Evolutionary conservation across 169 alveolate genomes (phyloP).

Genomic region (Plasmodium reichenowi): DNA sequence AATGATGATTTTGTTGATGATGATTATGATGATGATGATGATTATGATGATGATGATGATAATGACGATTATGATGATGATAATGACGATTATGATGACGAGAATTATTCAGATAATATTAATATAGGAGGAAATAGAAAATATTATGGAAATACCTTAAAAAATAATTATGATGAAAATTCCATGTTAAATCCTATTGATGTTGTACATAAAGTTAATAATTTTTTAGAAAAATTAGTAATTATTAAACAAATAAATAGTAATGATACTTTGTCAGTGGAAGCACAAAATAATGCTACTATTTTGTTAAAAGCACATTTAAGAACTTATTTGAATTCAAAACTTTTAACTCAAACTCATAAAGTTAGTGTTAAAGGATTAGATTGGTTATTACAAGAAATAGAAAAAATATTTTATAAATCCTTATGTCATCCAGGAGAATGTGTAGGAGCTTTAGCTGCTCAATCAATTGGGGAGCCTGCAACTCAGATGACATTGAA

Average conservation of each 20-base stretch:
- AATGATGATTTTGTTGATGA: background rate
- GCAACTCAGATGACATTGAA: constrained; percentile 99
- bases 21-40: constrained; percentile 3
- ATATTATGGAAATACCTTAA: constrained; percentile 6
- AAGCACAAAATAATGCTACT: constrained; percentile 94
- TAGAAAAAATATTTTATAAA: constrained; percentile 94
- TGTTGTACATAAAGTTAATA: constrained; percentile 86
- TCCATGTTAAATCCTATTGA: constrained; percentile 87
- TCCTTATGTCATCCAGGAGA: constrained; percentile 99
- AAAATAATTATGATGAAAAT: constrained; percentile 37
- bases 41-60: constrained; percentile 75
- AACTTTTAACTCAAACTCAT: constrained; percentile 94
- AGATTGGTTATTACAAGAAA: constrained; percentile 98
- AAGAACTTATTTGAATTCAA: constrained; percentile 93
- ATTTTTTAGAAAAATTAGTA: constrained; percentile 83
- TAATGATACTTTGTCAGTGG: constrained; percentile 86
- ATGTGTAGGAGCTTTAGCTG: constrained; percentile 99
- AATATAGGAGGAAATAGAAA: background rate
- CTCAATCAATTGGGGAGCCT: constrained; percentile 99
- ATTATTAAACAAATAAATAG: constrained; percentile 86
- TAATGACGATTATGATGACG: background rate
- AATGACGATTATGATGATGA: background rate
- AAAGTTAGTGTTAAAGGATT: constrained; percentile 94
- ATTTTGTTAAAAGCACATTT: constrained; percentile 95
- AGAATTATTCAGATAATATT: constrained; percentile 5